Evolutionary conservation across 805 yeast species (phyloP), one percentile per base, ranked within the genome.

Genomic region (Ogataea zsoltii): DNA sequence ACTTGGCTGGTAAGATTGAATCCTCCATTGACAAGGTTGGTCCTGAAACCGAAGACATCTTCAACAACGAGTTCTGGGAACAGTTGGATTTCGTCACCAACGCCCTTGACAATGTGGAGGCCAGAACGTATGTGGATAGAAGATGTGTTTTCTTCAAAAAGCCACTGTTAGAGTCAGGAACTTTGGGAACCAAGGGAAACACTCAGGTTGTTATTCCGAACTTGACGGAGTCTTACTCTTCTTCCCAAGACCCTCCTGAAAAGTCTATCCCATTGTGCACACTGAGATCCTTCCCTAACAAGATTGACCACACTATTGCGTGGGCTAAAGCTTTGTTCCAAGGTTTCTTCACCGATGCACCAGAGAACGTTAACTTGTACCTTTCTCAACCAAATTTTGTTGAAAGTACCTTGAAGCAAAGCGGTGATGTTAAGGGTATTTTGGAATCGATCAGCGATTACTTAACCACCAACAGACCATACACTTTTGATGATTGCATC

Each of bases 211-310:
- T 94, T 42, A 82, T 91, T 60, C 99, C 99, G 55, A 79, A 82
- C 63, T 68, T 94, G 63, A 94, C 99, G 2, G 99, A 94, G 70
- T 87, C 96, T 4, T 94, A 94, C 69, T 88, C 97, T 3, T 87
- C 97, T 2, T 88, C 96, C 11, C 95, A 89, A 66, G 99, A 94
- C 69, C 99, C 99, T 35, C 99, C 99, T 31, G 99, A 94, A 73
- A 90, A 90, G 69, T 83, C 96, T 3, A 91, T 94, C 61, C 99
- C 99, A 26, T 76, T 94, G 61, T 94, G 99, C 77, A 94, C 99
- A 2, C 76, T 94, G 63, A 83, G 98, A 70, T 88, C 96, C 3
- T 94, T 94, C 84, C 99, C 99, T 46, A 88, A 90, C 69, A 92
- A 92, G 70, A 94, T 94, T 59, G 99, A 94, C 65, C 99, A 94